phyloP scores from a whole-genome alignment of 192 early-diverging fungal species.

The Mortierella hygrophila region DNA sequence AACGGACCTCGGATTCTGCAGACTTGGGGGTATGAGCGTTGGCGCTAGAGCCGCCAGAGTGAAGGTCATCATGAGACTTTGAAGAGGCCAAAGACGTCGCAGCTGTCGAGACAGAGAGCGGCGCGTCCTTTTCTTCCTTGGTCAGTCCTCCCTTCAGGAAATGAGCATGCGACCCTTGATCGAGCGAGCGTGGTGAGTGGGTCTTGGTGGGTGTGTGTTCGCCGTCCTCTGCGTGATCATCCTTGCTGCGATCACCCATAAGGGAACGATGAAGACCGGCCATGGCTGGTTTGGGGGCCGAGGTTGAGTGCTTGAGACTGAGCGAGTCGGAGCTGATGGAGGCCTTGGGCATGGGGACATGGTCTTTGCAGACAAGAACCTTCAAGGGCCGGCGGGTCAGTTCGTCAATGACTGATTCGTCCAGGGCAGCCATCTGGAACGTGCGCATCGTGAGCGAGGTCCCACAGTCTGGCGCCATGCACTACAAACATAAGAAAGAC shows the following conservation, averaged over 20 bases:
- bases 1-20: not conserved
- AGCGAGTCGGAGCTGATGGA: conserved; percentile 23
- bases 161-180: conserved; percentile 32
- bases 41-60: not conserved
- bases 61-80: not conserved
- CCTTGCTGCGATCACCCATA: conserved; percentile 25
- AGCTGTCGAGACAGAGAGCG: not conserved
- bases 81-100: not conserved
- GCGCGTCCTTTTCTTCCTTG: not conserved
- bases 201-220: not conserved
- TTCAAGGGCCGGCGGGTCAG: conserved; percentile 28
- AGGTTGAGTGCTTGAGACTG: conserved; percentile 26
- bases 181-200: conserved; percentile 35
- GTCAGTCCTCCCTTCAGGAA: not conserved
- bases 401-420: conserved; percentile 16
- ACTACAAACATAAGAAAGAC: not conserved
- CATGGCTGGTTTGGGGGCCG: conserved; percentile 34
- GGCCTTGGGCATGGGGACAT: conserved; percentile 42
- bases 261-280: conserved; percentile 35
- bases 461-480: conserved; percentile 33
- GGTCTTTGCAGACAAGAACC: conserved; percentile 51
- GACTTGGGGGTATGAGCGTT: not conserved
- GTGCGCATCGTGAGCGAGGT: conserved; percentile 23
- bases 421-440: conserved; percentile 46
- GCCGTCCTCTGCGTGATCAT: not conserved